Evolutionary conservation across 345 rosid species (phyloP), one percentile per base, ranked within the genome.

Genomic region (Mercurialis annua): DNA sequence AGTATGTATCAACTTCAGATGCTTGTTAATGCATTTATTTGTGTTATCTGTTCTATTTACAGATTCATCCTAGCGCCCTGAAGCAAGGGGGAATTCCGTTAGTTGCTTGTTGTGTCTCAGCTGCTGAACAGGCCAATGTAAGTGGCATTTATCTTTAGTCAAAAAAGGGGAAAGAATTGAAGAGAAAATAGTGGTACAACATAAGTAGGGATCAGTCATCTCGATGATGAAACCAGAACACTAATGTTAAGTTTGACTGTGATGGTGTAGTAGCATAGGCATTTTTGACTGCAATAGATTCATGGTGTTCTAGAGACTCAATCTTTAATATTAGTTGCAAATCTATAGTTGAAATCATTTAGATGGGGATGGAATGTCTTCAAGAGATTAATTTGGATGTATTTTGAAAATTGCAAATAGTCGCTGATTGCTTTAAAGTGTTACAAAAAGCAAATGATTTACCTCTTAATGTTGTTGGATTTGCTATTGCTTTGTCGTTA

Each of bases 11-110:
- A 42, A 18, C 33, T 63, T 63, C 53, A 65, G 42, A 5, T 61
- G 42, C 31, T 59, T 36, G 58, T 46, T 24, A 30, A 0, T 59
- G 51, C 42, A 30, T 43, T 66, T 7, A 49, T 31, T 16, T 67
- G 26, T 26, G 24, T 42, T 72, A 16, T 56, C 9, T 56, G 18
- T 50, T 71, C 70, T 36, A 33, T 59, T 52, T 73, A 59, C 82
- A 92, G 98, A 85, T 92, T 72, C 97, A 93, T 82, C 97, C 98
- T 42, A 77, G 94, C 63, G 93, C 94, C 59, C 76, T 90, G 65
- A 90, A 87, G 81, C 85, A 84, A 56, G 96, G 96, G 66, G 97
- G 97, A 55, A 65, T 82, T 76, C 90, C 92, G 36, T 70, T 93
- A 79, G 88, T 93, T 77, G 80, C 97, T 42, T 85, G 92, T 72